phyloP scores from a whole-genome alignment of 495 filamentous ascomycete species.

The Penicillium cosmopolitanum region DNA sequence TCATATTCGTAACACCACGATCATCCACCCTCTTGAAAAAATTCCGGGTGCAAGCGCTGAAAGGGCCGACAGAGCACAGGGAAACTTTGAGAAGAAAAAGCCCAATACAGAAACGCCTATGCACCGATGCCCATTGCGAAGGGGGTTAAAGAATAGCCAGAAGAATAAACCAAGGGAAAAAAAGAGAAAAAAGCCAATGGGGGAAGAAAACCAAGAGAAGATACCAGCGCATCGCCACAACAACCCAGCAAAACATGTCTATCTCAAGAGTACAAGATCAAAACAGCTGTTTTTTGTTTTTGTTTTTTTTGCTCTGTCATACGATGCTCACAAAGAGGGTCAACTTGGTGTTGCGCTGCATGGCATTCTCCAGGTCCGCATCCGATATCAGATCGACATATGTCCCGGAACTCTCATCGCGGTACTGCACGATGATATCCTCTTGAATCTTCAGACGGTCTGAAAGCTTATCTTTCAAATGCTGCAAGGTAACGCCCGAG shows the following conservation, averaged over 20 bases:
- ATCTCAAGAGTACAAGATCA: conserved; percentile 13
- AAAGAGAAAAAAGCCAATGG: neutral
- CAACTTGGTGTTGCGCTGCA: conserved; percentile 84
- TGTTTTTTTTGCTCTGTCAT: conserved; percentile 28
- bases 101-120: conserved; percentile 31
- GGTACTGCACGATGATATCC: conserved; percentile 78
- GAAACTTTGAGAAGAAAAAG: conserved; percentile 12
- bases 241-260: conserved; percentile 4
- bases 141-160: conserved; percentile 17
- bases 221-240: neutral
- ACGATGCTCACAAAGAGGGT: conserved; percentile 72
- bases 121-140: conserved; percentile 32
- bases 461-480: conserved; percentile 78
- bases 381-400: conserved; percentile 75
- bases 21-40: conserved; percentile 17
- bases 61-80: conserved; percentile 20
- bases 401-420: conserved; percentile 79
- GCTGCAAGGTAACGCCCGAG: conserved; percentile 72
- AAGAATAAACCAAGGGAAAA: conserved; percentile 18
- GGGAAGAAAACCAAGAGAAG: neutral
- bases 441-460: conserved; percentile 77
- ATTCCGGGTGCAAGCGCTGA: conserved; percentile 27
- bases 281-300: neutral
- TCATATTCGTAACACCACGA: conserved; percentile 34
- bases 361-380: conserved; percentile 76